A percentile compares a stretch with the other conserved stretches of the same genome.
Conservation (phyloP, 2,329 filamentous ascomycete genomes). For the Curvularia verruculosa region DNA sequence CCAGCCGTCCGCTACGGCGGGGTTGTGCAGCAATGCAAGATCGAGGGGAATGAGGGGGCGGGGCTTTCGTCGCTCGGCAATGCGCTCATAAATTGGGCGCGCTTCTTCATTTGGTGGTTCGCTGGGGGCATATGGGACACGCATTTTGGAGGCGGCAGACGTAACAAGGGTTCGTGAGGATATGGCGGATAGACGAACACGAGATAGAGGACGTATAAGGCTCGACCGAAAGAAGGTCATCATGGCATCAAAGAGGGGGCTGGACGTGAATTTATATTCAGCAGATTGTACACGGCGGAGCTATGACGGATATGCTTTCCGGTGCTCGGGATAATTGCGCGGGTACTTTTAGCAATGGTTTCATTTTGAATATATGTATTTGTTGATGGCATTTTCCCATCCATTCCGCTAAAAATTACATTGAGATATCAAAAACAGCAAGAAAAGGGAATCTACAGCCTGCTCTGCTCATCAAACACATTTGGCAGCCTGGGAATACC, state of each 20-base stretch:
- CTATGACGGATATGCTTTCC: slow-evolving; percentile 11
- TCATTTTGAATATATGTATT: slow-evolving; percentile 3
- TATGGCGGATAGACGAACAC: background rate
- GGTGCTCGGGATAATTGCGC: slow-evolving; percentile 3
- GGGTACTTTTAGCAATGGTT: background rate
- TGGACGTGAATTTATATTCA: slow-evolving; percentile 4
- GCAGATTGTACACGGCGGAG: slow-evolving; percentile 8
- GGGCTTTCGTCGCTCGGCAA: slow-evolving; percentile 60
- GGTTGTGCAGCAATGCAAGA: slow-evolving; percentile 62
- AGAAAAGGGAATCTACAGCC: slow-evolving; percentile 28
- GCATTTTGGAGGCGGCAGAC: slow-evolving; percentile 52
- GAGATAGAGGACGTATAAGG: background rate
- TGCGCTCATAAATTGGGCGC: slow-evolving; percentile 56
- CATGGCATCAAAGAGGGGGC: background rate
- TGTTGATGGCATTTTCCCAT: background rate
- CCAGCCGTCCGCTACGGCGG: slow-evolving; percentile 63
- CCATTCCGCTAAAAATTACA: slow-evolving; percentile 21
- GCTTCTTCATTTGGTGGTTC: slow-evolving; percentile 56
- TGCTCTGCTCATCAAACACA: slow-evolving; percentile 31
- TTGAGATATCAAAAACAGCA: slow-evolving; percentile 16
- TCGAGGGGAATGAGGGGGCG: slow-evolving; percentile 62
- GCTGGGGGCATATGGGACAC: slow-evolving; percentile 62
- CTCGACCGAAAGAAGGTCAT: slow-evolving; percentile 1
- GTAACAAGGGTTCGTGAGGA: slow-evolving; percentile 11
- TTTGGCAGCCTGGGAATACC: slow-evolving; percentile 42